Base-by-base conservation (phyloP, 306 rosid genomes). In the Prunus persica region DNA sequence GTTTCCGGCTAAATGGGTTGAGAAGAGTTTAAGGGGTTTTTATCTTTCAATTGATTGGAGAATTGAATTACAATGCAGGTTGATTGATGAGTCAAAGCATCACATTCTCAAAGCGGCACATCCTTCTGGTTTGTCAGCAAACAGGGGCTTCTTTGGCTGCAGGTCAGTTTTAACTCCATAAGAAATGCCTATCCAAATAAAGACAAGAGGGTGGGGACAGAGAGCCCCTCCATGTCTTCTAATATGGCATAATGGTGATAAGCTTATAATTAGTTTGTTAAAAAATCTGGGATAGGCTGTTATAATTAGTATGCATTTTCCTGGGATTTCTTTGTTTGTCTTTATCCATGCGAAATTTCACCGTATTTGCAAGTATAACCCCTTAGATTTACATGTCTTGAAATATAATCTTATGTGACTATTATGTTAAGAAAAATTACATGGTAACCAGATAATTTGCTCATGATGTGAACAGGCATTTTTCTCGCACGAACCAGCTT, bases 41-140 rank as follows among this genome's bases (percentile, higher is more conserved):
- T 32, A 20, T 8, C 2, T 24, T 43, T 20, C 25, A 22, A 4
- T 24, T 38, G 43, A n/a, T 32, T 30, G 13, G 27, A 51, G 51
- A 65, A 28, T 67, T 57, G 7, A 32, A 55, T 28, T 72, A 27
- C 58, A 24, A 6, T 27, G 32, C 89, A 93, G 98, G 86, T 84
- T 94, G 78, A 92, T 94, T 67, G 93, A 92, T 78, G 88, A 76
- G 78, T 86, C 87, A 16, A 94, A 87, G 73, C 98, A 94, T 86
- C 96, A 94, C 77, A 83, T 94, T 71, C 96, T 94, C 52, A 84
- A 72, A 79, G 96, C 98, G 18, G 95, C 98, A 67, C 97, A 92
- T 89, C 98, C 98, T 75, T 94, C 98, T 72, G 97, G 98, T 85
- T 89, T 94, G 82, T 94, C 97, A 66, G 98, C 98, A 65, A 52